These are phyloP conservation scores for Chiua sp. DNA, from an alignment of 1,284 basidiomycete genomes.

Conservation along the genomic window DNA sequence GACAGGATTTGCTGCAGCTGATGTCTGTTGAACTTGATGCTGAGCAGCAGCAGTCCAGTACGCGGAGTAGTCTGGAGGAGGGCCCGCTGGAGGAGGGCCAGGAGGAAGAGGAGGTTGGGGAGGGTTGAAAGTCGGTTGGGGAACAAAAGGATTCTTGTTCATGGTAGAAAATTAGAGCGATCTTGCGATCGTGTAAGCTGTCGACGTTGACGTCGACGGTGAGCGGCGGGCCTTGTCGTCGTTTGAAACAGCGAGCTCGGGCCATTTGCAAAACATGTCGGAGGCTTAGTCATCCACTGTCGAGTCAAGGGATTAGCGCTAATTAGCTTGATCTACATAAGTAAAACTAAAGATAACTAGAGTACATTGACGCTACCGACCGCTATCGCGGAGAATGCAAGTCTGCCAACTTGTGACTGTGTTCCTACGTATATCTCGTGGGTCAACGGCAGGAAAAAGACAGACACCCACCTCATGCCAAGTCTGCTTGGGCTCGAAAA, in stretches of 20 bases:
- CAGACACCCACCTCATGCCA: constrained; percentile 30
- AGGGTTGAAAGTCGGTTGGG: constrained; percentile 66
- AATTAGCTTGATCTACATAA: constrained; percentile 7
- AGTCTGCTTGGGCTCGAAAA: constrained; percentile 25
- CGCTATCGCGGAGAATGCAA: not conserved
- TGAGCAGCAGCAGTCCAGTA: constrained; percentile 73
- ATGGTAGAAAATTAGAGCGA: constrained; percentile 40
- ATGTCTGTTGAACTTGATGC: constrained; percentile 47
- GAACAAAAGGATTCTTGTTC: constrained; percentile 84
- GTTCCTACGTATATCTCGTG: constrained; percentile 17
- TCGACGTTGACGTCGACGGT: constrained; percentile 10
- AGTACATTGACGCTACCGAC: too few relatives aligned
- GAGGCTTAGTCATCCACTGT: constrained; percentile 30
- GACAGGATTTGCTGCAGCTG: constrained; percentile 39
- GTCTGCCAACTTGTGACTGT: constrained; percentile 20
- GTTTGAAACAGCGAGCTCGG: constrained; percentile 30
- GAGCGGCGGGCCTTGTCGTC: constrained; percentile 21
- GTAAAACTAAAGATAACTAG: too few relatives aligned
- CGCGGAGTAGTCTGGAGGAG: constrained; percentile 76
- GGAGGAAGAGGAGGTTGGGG: constrained; percentile 79
- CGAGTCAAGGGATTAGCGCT: too few relatives aligned
- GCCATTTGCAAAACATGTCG: constrained; percentile 16
- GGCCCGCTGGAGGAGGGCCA: constrained; percentile 73
- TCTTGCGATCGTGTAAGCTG: constrained; percentile 16
- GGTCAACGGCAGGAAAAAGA: not conserved